Evolutionary conservation across 106 monocot genomes (phyloP).

Genomic region (Phalaenopsis aphrodite): DNA sequence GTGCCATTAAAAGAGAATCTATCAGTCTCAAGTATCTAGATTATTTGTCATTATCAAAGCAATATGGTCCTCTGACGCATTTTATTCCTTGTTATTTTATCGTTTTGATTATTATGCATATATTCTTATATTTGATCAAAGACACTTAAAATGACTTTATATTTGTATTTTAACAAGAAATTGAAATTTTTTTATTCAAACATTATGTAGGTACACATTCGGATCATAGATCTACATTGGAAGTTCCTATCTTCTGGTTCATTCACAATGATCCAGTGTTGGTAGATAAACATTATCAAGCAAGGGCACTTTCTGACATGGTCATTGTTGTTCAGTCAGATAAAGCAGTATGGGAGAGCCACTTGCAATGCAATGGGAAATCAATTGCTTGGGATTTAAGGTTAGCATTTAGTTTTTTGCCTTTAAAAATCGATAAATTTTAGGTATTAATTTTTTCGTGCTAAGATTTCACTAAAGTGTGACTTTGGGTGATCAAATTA

Average conservation of each 20-base stretch:
- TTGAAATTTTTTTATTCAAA: not conserved
- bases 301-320: constrained; percentile 87
- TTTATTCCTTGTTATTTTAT: not conserved
- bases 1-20: not conserved
- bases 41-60: not conserved
- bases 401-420: constrained; percentile 19
- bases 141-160: not conserved
- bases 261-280: constrained; percentile 75
- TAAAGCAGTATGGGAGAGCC: constrained; percentile 76
- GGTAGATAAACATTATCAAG: constrained; percentile 93
- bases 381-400: constrained; percentile 80
- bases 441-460: not conserved
- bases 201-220: constrained; percentile 58
- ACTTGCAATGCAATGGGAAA: constrained; percentile 89
- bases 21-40: not conserved
- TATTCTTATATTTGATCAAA: not conserved
- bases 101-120: not conserved
- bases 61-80: not conserved
- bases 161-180: not conserved
- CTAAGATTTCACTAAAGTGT: not conserved
- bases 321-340: constrained; percentile 92
- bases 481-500: too few relatives aligned
- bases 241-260: constrained; percentile 97
- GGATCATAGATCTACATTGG: constrained; percentile 57
- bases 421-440: not conserved